Conservation (phyloP, 208 protist genomes). For the Spironucleus salmonicida region DNA sequence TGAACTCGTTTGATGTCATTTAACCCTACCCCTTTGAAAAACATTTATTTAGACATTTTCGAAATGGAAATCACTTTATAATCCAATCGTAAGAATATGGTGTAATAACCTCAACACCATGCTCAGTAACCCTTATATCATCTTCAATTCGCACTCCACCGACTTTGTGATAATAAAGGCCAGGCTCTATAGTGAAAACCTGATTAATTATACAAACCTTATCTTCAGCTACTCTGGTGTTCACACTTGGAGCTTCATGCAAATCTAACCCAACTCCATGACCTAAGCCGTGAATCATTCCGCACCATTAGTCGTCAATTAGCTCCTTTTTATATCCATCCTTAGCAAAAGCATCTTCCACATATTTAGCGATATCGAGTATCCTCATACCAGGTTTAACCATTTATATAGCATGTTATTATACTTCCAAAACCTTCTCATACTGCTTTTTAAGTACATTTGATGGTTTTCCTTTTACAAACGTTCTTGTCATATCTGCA, state of each 20-base stretch:
- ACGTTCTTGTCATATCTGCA: slow-evolving; percentile 9
- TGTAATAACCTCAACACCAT: not conserved
- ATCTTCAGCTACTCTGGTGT: not conserved
- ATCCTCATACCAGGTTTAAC: not conserved
- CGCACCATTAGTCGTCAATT: not conserved
- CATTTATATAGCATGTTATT: not conserved
- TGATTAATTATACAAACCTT: not conserved
- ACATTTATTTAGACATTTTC: too few relatives aligned
- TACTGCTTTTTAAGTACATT: not conserved
- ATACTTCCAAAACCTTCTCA: not conserved
- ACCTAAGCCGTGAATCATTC: not conserved
- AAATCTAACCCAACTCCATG: slow-evolving; percentile 7
- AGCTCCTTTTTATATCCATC: not conserved
- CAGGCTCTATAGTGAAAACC: slow-evolving; percentile 10
- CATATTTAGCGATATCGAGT: not conserved
- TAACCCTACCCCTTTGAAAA: too few relatives aligned
- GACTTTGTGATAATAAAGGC: slow-evolving; percentile 3
- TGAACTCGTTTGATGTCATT: too few relatives aligned
- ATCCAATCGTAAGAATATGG: slow-evolving; percentile 6
- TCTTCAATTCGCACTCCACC: not conserved
- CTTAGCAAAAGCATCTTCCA: not conserved
- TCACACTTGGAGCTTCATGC: not conserved
- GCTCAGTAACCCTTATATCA: slow-evolving; percentile 3
- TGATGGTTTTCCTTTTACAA: not conserved
- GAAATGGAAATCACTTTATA: too few relatives aligned